Percentiles rank a stretch among this genome's conserved stretches.
phyloP scores from a whole-genome alignment of 2,329 filamentous ascomycete species.

The Lomentospora prolificans region DNA sequence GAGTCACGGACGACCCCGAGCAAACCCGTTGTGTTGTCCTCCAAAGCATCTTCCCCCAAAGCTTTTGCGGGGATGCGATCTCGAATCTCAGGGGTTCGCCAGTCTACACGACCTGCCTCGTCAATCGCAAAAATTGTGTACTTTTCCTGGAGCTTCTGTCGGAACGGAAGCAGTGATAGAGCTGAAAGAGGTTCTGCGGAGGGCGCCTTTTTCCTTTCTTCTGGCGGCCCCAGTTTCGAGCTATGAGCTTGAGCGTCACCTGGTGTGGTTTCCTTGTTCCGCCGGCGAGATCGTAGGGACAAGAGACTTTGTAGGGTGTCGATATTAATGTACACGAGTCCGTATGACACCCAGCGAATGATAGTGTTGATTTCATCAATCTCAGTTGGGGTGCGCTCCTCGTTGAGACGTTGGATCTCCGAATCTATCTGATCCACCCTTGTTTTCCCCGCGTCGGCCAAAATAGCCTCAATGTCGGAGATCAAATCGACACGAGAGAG shows the following conservation, averaged over 20 bases:
- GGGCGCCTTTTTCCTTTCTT: neutral
- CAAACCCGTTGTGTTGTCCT: neutral
- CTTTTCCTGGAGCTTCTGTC: neutral
- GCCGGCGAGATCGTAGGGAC: neutral
- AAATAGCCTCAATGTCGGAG: conserved; percentile 22
- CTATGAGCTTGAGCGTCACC: neutral
- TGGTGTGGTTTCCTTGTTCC: neutral
- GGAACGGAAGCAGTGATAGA: neutral
- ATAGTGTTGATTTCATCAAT: conserved; percentile 27
- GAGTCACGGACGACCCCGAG: conserved; percentile 10
- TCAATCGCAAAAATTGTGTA: neutral
- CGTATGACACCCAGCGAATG: conserved; percentile 22
- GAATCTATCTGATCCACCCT: conserved; percentile 21
- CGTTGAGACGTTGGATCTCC: conserved; percentile 22
- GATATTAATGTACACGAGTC: conserved; percentile 16
- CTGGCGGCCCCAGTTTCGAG: neutral
- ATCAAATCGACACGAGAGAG: conserved; percentile 23
- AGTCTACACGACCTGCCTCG: neutral
- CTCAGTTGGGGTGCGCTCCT: conserved; percentile 21
- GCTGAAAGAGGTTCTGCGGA: neutral
- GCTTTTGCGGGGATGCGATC: neutral
- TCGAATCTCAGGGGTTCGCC: neutral
- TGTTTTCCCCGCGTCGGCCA: conserved; percentile 20
- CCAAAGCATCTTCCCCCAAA: neutral
- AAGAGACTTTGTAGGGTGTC: conserved; percentile 17